phyloP scores from a whole-genome alignment of 257 asterid genomes.

The Rhazya stricta region DNA sequence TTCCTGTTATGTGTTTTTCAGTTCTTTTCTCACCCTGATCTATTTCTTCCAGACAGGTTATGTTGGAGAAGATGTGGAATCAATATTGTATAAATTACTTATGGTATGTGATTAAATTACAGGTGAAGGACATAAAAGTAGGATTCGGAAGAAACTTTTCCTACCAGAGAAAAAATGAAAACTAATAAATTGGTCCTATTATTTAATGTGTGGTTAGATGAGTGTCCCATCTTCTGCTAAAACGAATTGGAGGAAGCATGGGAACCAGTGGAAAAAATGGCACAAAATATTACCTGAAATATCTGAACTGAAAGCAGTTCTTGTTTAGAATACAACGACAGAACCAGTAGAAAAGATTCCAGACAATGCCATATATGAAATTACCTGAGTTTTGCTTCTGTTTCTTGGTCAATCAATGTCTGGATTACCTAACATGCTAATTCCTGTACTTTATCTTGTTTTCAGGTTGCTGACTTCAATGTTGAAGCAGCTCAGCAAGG shows the following conservation, averaged over 20 bases:
- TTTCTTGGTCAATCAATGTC: not conserved
- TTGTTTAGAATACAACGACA: not conserved
- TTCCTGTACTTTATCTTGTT: constrained; percentile 21
- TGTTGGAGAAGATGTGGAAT: constrained; percentile 96
- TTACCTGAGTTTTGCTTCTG: not conserved
- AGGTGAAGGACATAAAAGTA: not conserved
- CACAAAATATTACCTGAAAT: not conserved
- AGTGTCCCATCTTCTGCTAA: not conserved
- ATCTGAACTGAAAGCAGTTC: not conserved
- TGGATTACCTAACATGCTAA: not conserved
- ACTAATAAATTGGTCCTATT: not conserved
- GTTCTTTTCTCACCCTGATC: constrained; percentile 14
- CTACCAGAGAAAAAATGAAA: not conserved
- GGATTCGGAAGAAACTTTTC: not conserved
- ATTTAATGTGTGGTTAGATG: not conserved
- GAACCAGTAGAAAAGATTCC: not conserved
- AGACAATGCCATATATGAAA: not conserved
- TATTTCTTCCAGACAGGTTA: constrained; percentile 73
- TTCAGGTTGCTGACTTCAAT: constrained; percentile 75
- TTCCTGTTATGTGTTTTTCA: not conserved
- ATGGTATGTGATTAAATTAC: constrained; percentile 38
- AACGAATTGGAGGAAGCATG: not conserved
- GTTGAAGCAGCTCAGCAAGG: constrained; percentile 91
- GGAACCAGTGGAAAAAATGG: not conserved
- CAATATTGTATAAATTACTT: constrained; percentile 71